Evolutionary conservation across 176 grass and related monocot genomes (phyloP), one percentile per base, ranked within the genome.

Genomic region (Pontederia crassipes): DNA sequence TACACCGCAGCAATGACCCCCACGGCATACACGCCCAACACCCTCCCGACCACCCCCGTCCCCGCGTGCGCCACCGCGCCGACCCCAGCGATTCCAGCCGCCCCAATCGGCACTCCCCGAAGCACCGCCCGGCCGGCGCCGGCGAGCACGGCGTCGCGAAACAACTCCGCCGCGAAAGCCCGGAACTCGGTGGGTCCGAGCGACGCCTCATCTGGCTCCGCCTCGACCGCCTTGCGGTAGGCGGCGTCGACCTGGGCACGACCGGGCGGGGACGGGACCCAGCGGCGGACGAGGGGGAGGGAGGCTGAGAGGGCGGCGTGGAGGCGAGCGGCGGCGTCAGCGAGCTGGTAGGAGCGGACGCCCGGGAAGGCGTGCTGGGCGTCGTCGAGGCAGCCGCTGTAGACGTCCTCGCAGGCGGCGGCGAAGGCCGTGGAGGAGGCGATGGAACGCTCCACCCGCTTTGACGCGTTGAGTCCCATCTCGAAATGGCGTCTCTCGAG

Each of bases 401-500:
- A 98, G 64, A 79, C 57, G 28, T 67, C 54, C 65, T 81, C 76
- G 67, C 86, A 97, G 58, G 64, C 72, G 62, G 66, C 66, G 72
- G 65, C 60, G 75, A 95, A 89, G 29, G 58, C 70, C 67, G 86
- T 75, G 52, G 77, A 66, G 9, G 73, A 66, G 52, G 65, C 76
- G 61, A 86, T 67, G n/a, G 75, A 68, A 11, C 53, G 18, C 57
- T 81, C 79, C 59, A 86, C 90, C 29, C 80, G 77, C 72, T 95
- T 90, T 12, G 91, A 95, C 15, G 78, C 71, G 68, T 71, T 82
- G 0, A 87, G 75, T 49, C 86, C 86, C 91, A 87, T 87, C 46
- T 74, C 46, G 1, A 40, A 40, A 40, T 40, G 32, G 32, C 32
- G 1, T 40, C 32, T 0, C 6, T 40, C 32, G 32, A 40, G 32